Conservation (phyloP, 371 early-diverging fungal species). For the Smittium culicis region DNA sequence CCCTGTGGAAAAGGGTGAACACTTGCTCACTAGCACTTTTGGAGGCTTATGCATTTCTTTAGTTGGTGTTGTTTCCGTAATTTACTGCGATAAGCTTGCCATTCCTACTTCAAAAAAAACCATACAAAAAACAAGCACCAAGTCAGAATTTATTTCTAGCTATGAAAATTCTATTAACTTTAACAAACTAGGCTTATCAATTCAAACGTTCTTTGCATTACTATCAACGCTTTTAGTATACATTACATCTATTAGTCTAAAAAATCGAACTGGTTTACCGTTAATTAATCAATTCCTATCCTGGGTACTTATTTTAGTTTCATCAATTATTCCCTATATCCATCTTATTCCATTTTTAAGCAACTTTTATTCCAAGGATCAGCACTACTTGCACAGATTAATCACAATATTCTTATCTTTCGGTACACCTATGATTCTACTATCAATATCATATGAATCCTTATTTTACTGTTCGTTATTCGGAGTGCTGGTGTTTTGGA, state of each 20-base stretch:
- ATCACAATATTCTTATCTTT: slow-evolving; percentile 69
- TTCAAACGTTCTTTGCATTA: slow-evolving; percentile 31
- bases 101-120: slow-evolving; percentile 10
- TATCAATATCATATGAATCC: slow-evolving; percentile 76
- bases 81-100: slow-evolving; percentile 18
- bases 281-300: slow-evolving; percentile 22
- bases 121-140: background rate
- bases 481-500: slow-evolving; percentile 58
- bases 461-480: slow-evolving; percentile 76
- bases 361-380: slow-evolving; percentile 26
- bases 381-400: slow-evolving; percentile 65
- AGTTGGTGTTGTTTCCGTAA: slow-evolving; percentile 35
- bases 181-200: slow-evolving; percentile 25
- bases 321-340: slow-evolving; percentile 46
- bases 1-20: slow-evolving; percentile 72
- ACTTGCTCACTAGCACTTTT: slow-evolving; percentile 43
- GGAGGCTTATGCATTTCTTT: slow-evolving; percentile 35
- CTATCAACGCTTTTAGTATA: slow-evolving; percentile 25
- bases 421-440: slow-evolving; percentile 68
- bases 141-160: slow-evolving; percentile 13
- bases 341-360: slow-evolving; percentile 35
- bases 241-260: slow-evolving; percentile 22
- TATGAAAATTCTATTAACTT: slow-evolving; percentile 20
- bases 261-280: slow-evolving; percentile 23
- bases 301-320: slow-evolving; percentile 35